Evolutionary conservation across 164 flowering plant genomes (phyloP).

Genomic region (Pachysandra terminalis): DNA sequence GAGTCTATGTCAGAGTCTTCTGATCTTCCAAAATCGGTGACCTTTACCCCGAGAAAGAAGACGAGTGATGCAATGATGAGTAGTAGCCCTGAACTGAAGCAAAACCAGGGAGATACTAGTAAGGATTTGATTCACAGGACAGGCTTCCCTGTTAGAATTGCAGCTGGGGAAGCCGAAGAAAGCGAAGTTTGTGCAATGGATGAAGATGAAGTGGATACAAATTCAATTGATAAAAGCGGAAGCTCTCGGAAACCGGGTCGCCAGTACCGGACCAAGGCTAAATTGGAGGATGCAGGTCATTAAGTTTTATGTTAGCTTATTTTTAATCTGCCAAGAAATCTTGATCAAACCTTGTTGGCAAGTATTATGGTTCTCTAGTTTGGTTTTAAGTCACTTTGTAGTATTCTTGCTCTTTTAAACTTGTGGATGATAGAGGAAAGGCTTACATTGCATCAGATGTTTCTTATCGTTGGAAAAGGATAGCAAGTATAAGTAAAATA

Average conservation of each 20-base stretch:
- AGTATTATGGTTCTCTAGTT: too few species aligned
- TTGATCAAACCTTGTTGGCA: too few species aligned
- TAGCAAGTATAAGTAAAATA: too few species aligned
- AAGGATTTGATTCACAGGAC: constrained; percentile 21
- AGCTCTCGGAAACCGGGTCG: constrained; percentile 40
- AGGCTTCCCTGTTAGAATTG: constrained; percentile 35
- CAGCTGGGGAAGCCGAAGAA: constrained; percentile 37
- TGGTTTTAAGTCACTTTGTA: too few species aligned
- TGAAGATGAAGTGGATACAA: constrained; percentile 52
- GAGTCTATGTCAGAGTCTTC: constrained; percentile 26
- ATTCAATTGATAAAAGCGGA: constrained; percentile 11
- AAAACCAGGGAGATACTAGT: constrained; percentile 19
- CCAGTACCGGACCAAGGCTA: constrained; percentile 49
- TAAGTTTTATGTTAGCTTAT: too few species aligned
- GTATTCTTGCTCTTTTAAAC: too few species aligned
- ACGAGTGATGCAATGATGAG: constrained; percentile 17
- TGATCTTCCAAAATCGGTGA: constrained; percentile 47
- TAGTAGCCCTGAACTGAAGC: constrained; percentile 16
- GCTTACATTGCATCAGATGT: too few species aligned
- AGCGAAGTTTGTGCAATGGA: constrained; percentile 74
- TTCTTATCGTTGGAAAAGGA: too few species aligned
- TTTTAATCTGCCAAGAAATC: too few species aligned
- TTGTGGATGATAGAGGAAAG: too few species aligned
- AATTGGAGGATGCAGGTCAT: constrained; percentile 17
- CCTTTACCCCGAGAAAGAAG: constrained; percentile 65